Conservation (phyloP, 306 rosid species). For the Cicer arietinum region DNA sequence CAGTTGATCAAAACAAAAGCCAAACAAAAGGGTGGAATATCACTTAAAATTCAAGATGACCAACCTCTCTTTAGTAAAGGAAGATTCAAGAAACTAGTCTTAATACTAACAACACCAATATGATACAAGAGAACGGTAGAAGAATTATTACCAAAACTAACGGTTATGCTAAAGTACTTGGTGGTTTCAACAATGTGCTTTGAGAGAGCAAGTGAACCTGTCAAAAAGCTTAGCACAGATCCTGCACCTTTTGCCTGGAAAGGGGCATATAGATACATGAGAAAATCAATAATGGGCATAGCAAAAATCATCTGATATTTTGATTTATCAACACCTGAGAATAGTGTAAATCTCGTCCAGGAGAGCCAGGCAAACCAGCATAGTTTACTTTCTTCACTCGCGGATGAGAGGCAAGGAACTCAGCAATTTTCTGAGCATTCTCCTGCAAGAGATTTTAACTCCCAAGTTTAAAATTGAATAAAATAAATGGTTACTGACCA, state of each 20-base stretch:
- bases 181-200: slow-evolving; percentile 89
- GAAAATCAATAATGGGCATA: background rate
- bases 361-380: slow-evolving; percentile 79
- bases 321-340: slow-evolving; percentile 68
- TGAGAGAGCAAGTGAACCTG: slow-evolving; percentile 82
- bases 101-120: background rate
- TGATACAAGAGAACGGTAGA: background rate
- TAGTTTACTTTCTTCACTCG: slow-evolving; percentile 77
- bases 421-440: slow-evolving; percentile 93
- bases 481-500: background rate
- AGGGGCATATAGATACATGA: slow-evolving; percentile 25
- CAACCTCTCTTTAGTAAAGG: background rate
- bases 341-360: slow-evolving; percentile 77
- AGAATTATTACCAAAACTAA: slow-evolving; percentile 81
- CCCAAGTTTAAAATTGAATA: slow-evolving; percentile 10
- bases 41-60: background rate
- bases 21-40: too few species aligned
- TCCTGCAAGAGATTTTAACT: slow-evolving; percentile 59
- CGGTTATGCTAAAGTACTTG: slow-evolving; percentile 88
- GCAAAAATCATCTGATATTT: slow-evolving; percentile 36
- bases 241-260: slow-evolving; percentile 94
- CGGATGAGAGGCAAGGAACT: slow-evolving; percentile 82
- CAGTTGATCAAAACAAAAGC: too few species aligned
- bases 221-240: slow-evolving; percentile 88
- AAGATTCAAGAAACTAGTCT: background rate